Base-by-base conservation (phyloP, 176 grass and related monocot species). In the Hordeum vulgare region DNA sequence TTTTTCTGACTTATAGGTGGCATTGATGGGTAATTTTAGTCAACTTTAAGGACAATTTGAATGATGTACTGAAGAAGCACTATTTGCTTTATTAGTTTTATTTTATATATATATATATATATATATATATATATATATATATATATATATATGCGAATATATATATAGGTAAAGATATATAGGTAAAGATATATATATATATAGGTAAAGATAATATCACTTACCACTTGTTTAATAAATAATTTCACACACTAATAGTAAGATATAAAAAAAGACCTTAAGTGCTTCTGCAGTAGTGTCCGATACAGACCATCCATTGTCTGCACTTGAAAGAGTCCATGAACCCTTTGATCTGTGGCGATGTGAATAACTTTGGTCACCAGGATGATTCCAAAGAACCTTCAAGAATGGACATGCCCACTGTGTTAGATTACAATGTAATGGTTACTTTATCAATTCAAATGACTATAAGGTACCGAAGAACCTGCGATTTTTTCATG, bases 261-360 rank as follows among this genome's bases (percentile, higher is more conserved):
- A 45, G 23, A 42, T 4, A 27, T 0, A 62, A 9, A 12, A 37
- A 56, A 59, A 18, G 9, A 90, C 91, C 91, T 90, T 85, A 14
- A 93, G 66, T 80, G 81, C 82, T 87, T 90, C 88, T 79, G 73
- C 72, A 23, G 91, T 93, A 60, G 81, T 87, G 76, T 90, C 91
- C 57, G 88, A 90, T 15, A 88, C 71, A 42, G 67, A 51, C 91
- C 91, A 93, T 34, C 88, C 91, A 75, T 93, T 89, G 61, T 93
- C 88, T 41, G 82, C 78, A 49, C 78, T 85, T 21, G 91, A 93
- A 34, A 93, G 88, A 26, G 91, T 86, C 85, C 88, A 93, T 10
- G 91, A 84, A 75, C 88, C 91, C 71, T 93, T 90, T 0, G 91
- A 90, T 74, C 69, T 76, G 26, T 93, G 91, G 9, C 85, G 91